Percentiles rank a stretch among this genome's conserved stretches.
Conservation (phyloP, 257 asterid genomes). For the Nicotiana noctiflora region DNA sequence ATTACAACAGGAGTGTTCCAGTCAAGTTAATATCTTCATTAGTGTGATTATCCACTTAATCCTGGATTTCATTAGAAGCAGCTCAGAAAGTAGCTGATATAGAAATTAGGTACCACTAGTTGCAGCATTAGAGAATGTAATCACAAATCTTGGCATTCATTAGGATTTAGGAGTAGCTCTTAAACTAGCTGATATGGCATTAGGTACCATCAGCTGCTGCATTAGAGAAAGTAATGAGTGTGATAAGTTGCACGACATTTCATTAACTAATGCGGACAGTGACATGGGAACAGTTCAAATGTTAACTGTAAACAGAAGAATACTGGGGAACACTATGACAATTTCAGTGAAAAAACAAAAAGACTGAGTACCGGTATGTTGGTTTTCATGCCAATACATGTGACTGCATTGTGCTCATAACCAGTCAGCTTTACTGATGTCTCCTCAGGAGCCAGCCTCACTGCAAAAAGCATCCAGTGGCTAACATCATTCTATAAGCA, state of each 20-base stretch:
- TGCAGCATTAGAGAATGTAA: too few relatives aligned
- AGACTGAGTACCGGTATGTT: conserved; percentile 63
- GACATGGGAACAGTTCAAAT: conserved; percentile 9
- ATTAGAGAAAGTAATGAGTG: neutral
- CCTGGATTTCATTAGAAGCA: neutral
- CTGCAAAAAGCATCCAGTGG: conserved; percentile 33
- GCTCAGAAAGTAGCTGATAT: neutral
- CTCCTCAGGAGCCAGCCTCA: conserved; percentile 93
- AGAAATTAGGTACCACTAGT: neutral
- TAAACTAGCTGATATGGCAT: neutral
- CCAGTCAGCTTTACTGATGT: conserved; percentile 65
- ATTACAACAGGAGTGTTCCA: neutral
- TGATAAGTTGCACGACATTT: neutral
- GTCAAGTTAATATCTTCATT: neutral
- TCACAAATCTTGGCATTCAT: neutral
- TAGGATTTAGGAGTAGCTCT: neutral
- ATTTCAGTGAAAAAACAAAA: neutral
- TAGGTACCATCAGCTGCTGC: neutral
- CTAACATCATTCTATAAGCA: neutral
- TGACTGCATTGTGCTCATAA: conserved; percentile 69
- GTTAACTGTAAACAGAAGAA: conserved; percentile 13
- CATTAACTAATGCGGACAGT: neutral
- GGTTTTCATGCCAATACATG: conserved; percentile 89
- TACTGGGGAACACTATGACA: neutral
- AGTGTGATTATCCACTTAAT: neutral